A percentile compares a stretch with the other conserved stretches of the same genome.
These are phyloP conservation scores for Neoboletus brunneissimus DNA, from an alignment of 768 basidiomycete species.

Conservation along the genomic window DNA sequence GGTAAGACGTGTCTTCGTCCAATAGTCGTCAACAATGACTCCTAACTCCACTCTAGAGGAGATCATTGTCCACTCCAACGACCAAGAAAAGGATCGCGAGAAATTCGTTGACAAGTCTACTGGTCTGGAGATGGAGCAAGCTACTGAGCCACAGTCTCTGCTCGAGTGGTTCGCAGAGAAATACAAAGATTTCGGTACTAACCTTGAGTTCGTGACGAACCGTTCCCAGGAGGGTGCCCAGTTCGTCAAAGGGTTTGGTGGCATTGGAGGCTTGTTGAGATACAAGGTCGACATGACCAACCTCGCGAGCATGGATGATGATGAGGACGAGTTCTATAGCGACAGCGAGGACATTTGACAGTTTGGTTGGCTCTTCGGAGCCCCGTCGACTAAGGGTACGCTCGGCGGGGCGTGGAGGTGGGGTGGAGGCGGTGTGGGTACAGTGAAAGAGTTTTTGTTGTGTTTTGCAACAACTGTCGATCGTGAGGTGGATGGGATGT, in stretches of 20 bases:
- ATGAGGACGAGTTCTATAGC: slow-evolving; percentile 82
- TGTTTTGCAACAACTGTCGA: slow-evolving; percentile 5
- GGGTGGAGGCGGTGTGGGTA: slow-evolving; percentile 3
- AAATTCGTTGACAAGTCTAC: slow-evolving; percentile 96
- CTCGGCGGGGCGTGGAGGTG: slow-evolving; percentile 58
- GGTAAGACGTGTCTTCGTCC: slow-evolving; percentile 43
- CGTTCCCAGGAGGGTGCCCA: slow-evolving; percentile 96
- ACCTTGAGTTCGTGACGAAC: slow-evolving; percentile 94
- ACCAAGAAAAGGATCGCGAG: slow-evolving; percentile 89
- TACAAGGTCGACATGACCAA: slow-evolving; percentile 98
- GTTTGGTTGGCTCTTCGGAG: slow-evolving; percentile 83
- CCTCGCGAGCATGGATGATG: slow-evolving; percentile 70
- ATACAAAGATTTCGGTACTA: slow-evolving; percentile 96
- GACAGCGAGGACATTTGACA: slow-evolving; percentile 79
- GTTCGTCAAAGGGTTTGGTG: slow-evolving; percentile 98
- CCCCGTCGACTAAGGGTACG: slow-evolving; percentile 63
- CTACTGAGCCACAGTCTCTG: slow-evolving; percentile 74
- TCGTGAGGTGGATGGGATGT: not conserved
- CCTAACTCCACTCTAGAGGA: slow-evolving; percentile 55
- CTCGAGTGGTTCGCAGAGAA: slow-evolving; percentile 99
- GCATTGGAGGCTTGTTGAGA: slow-evolving; percentile 90
- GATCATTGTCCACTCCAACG: slow-evolving; percentile 74
- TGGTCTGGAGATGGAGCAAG: slow-evolving; percentile 92
- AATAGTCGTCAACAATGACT: not conserved
- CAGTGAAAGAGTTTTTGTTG: slow-evolving; percentile 1